Percentiles rank a stretch among this genome's conserved stretches.
These are phyloP conservation scores for Erythrophleum fordii DNA, from an alignment of 306 rosid species.

Conservation along the genomic window DNA sequence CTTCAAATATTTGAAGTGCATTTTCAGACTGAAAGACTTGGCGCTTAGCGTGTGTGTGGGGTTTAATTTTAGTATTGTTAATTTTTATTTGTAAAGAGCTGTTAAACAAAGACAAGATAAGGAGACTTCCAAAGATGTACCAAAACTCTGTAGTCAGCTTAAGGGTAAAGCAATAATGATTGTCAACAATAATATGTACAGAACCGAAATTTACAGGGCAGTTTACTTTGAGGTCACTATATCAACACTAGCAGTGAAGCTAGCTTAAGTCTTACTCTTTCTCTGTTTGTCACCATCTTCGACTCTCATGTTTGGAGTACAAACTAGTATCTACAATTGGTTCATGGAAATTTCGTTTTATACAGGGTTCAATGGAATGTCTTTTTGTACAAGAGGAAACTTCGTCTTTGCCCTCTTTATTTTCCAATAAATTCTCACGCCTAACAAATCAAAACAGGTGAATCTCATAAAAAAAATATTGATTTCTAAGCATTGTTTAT, in stretches of 20 bases:
- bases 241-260: neutral
- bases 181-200: neutral
- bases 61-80: neutral
- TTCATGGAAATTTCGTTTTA: conserved; percentile 57
- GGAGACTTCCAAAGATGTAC: conserved; percentile 27
- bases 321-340: conserved; percentile 21
- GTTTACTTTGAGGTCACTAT: neutral
- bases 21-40: neutral
- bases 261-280: conserved; percentile 41
- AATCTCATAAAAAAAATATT: conserved; percentile 19
- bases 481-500: conserved; percentile 31
- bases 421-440: conserved; percentile 48
- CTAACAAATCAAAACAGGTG: conserved; percentile 43
- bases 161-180: conserved; percentile 38
- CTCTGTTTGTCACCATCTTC: conserved; percentile 22
- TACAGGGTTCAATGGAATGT: conserved; percentile 16
- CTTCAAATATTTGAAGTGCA: neutral
- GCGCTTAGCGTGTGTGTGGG: neutral
- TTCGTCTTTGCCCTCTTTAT: conserved; percentile 52
- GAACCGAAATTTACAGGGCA: neutral
- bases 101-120: conserved; percentile 35
- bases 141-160: conserved; percentile 26
- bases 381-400: conserved; percentile 55
- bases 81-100: neutral
- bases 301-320: conserved; percentile 17